Evolutionary conservation across 2,329 filamentous ascomycete genomes (phyloP), one percentile per base, ranked within the genome.

Genomic region (Dothiorella sarmentorum): DNA sequence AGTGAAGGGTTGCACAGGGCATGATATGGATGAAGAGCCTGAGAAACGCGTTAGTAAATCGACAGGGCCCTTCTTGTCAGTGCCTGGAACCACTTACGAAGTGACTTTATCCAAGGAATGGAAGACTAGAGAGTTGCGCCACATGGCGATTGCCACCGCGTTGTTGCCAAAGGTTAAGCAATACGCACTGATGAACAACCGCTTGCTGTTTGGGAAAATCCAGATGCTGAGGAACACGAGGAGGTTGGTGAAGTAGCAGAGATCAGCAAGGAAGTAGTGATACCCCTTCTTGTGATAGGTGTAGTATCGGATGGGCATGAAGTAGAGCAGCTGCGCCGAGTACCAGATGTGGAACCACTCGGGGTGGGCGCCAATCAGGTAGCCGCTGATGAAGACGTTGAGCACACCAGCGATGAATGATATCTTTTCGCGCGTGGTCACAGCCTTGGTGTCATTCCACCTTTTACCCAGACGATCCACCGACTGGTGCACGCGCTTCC

Each of bases 1-100:
- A 95, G 74, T 99, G 94, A 11, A 99, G 82, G 1, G 92, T 90
- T 5, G 89, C 93, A 64, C 92, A 96, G 1, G 94, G 94, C 93
- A 99, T 99, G 68, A 99, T 96, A 74, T 99, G 94, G 66, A 99
- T 97, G 77, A 99, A 99, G n/a, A 99, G 82, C 72, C 85, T 88
- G 61, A 6, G 40, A 29, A 20, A 20, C 55, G 20, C 35, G 44
- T 55, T 35, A 58, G 6, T 11, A 26, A 17, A 6, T 10, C 15
- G 10, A 13, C 35, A 56, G 9, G 9, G 13, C 26, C 7, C n/a
- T n/a, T n/a, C n/a, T n/a, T 49, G 29, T 20, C 26, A 17, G 17
- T 31, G 22, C 37, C 49, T 52, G 33, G 17, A 51, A 22, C 33
- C 24, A 64, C 76, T 64, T 74, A 85, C 71, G 90, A 94, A 11